A percentile compares a stretch with the other conserved stretches of the same genome.
Evolutionary conservation across 2,329 filamentous ascomycete genomes (phyloP).

Genomic region (Exophiala calicioides): DNA sequence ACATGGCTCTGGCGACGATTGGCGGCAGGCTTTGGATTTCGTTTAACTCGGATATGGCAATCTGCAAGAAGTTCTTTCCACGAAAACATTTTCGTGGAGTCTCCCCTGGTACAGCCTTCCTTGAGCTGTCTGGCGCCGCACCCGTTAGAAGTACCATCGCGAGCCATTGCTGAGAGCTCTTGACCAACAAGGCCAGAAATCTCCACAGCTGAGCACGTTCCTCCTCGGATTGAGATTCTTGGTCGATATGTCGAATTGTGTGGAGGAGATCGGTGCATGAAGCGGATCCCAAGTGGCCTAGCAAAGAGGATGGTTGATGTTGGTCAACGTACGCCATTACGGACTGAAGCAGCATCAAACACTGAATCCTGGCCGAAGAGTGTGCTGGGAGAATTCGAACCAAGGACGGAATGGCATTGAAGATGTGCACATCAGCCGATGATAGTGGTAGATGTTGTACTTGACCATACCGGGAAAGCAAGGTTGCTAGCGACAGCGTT

Average conservation of each 20-base stretch:
- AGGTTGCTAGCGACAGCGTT: constrained; percentile 66
- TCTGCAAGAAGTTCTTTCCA: constrained; percentile 68
- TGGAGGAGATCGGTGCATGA: constrained; percentile 82
- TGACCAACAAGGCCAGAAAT: constrained; percentile 81
- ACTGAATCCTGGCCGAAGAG: constrained; percentile 3
- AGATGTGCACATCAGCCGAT: constrained; percentile 73
- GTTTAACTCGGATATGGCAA: constrained; percentile 70
- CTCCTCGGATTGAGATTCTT: constrained; percentile 42
- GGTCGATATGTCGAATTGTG: constrained; percentile 73
- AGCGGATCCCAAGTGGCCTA: constrained; percentile 81
- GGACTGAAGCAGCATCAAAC: constrained; percentile 16
- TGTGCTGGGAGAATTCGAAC: constrained; percentile 18
- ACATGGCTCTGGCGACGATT: constrained; percentile 69
- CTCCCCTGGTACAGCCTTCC: constrained; percentile 58
- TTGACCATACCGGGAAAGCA: constrained; percentile 69
- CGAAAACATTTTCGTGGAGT: constrained; percentile 42
- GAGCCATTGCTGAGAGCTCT: constrained; percentile 93
- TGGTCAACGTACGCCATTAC: constrained; percentile 16
- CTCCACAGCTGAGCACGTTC: constrained; percentile 68
- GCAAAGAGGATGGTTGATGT: constrained; percentile 46
- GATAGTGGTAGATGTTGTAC: constrained; percentile 64
- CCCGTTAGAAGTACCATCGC: constrained; percentile 90
- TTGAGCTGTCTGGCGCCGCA: constrained; percentile 70
- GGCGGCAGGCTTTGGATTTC: constrained; percentile 65
- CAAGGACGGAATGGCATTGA: constrained; percentile 62